phyloP scores from a whole-genome alignment of 371 early-diverging fungal genomes.

The Mucor indicus region DNA sequence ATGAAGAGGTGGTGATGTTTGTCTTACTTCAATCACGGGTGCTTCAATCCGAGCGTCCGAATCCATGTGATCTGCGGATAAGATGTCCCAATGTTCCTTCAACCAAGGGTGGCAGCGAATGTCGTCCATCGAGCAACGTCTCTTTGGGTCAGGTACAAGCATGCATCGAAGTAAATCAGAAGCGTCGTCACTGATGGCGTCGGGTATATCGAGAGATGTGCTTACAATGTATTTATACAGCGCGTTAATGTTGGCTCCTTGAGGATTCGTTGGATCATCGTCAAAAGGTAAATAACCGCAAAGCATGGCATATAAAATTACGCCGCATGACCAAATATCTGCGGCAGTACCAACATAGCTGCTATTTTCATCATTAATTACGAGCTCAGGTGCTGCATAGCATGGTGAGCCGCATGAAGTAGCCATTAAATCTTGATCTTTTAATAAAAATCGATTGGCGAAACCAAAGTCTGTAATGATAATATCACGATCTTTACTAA shows the following conservation, averaged over 20 bases:
- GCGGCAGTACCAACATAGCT: constrained; percentile 96
- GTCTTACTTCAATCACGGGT: background rate
- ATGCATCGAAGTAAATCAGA: constrained; percentile 53
- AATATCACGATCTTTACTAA: constrained; percentile 82
- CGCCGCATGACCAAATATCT: constrained; percentile 93
- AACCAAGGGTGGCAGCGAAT: constrained; percentile 53
- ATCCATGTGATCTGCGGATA: background rate
- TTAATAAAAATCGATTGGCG: constrained; percentile 79
- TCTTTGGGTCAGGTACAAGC: constrained; percentile 55
- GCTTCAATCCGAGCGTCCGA: constrained; percentile 7
- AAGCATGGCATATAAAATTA: constrained; percentile 77
- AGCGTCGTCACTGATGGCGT: constrained; percentile 45
- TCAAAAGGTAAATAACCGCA: constrained; percentile 81
- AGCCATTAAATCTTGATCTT: constrained; percentile 69
- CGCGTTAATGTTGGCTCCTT: constrained; percentile 60
- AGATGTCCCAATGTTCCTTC: constrained; percentile 5
- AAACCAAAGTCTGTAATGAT: constrained; percentile 99
- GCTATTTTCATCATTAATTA: constrained; percentile 83
- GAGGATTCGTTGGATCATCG: constrained; percentile 71
- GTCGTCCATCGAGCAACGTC: constrained; percentile 56
- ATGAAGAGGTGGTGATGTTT: no score
- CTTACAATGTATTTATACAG: constrained; percentile 65
- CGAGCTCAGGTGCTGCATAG: constrained; percentile 96
- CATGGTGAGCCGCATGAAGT: constrained; percentile 96
- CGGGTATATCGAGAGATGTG: constrained; percentile 57